Conservation (phyloP, 1,139 yeast genomes). For the Protomyces inundatus region DNA sequence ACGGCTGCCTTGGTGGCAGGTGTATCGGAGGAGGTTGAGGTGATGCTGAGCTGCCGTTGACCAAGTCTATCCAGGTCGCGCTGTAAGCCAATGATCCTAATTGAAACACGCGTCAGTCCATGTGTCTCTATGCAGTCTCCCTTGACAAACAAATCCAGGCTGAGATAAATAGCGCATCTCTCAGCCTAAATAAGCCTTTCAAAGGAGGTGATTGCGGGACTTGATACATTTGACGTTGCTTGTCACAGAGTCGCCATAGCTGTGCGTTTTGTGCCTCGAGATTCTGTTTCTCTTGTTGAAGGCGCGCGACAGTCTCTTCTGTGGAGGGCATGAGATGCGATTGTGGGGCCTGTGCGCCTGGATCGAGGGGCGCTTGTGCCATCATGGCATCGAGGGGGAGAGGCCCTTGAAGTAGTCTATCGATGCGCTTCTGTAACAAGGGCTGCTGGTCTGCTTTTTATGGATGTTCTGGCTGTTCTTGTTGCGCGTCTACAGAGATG, state of each 20-base stretch:
- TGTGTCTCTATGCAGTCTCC: neutral
- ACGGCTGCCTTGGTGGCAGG: slow-evolving; percentile 10
- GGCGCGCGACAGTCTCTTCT: slow-evolving; percentile 1
- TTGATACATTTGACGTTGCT: slow-evolving; percentile 35
- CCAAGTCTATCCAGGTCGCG: slow-evolving; percentile 33
- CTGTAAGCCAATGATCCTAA: slow-evolving; percentile 36
- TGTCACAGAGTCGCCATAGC: slow-evolving; percentile 37
- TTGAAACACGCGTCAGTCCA: neutral
- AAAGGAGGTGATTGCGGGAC: neutral
- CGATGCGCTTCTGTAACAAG: too few species aligned
- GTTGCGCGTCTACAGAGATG: too few species aligned
- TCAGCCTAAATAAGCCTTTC: too few species aligned
- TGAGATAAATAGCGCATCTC: neutral
- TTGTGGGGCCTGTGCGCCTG: too few species aligned
- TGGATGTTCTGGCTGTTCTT: too few species aligned
- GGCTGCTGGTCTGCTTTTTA: too few species aligned
- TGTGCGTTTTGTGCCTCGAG: slow-evolving; percentile 35
- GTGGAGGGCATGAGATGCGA: neutral
- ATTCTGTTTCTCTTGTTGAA: slow-evolving; percentile 12
- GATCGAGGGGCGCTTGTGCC: too few species aligned
- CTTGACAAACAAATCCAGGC: neutral
- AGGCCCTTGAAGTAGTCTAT: too few species aligned
- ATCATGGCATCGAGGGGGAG: too few species aligned
- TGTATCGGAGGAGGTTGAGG: slow-evolving; percentile 31
- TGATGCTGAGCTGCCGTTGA: slow-evolving; percentile 30